Percentiles rank a stretch among this genome's conserved stretches.
phyloP scores from a whole-genome alignment of 495 filamentous ascomycete species.

The Aspergillus avenaceus region DNA sequence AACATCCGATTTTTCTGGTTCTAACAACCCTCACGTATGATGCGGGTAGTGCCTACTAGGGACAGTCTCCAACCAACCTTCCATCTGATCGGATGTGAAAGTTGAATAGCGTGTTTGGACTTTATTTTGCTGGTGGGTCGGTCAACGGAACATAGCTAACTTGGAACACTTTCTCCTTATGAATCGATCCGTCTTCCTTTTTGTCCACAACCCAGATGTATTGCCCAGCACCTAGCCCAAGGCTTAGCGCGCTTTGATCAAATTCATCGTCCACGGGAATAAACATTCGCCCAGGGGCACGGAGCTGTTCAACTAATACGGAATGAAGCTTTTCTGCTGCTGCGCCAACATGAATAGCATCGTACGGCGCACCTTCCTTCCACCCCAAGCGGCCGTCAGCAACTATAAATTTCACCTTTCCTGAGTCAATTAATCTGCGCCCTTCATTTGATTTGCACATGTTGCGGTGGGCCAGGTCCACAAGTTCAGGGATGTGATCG shows the following conservation, averaged over 20 bases:
- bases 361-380: slow-evolving; percentile 57
- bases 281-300: slow-evolving; percentile 75
- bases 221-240: slow-evolving; percentile 47
- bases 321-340: slow-evolving; percentile 72
- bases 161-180: slow-evolving; percentile 69
- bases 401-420: slow-evolving; percentile 66
- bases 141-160: slow-evolving; percentile 95
- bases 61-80: background rate
- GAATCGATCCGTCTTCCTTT: slow-evolving; percentile 68
- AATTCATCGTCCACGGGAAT: slow-evolving; percentile 72
- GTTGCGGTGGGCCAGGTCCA: slow-evolving; percentile 68
- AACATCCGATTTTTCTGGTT: too few relatives aligned
- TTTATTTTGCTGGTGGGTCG: slow-evolving; percentile 57
- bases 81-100: too few relatives aligned
- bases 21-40: too few relatives aligned
- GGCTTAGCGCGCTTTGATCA: slow-evolving; percentile 13
- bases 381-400: slow-evolving; percentile 83
- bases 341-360: slow-evolving; percentile 96
- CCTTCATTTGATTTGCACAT: slow-evolving; percentile 71
- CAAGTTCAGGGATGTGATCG: slow-evolving; percentile 80
- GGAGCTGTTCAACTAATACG: slow-evolving; percentile 72
- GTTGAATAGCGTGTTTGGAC: too few relatives aligned
- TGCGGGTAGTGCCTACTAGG: background rate
- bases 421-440: slow-evolving; percentile 50
- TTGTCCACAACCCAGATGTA: slow-evolving; percentile 92